phyloP scores from a whole-genome alignment of 1,284 basidiomycete species.

The Austroboletus niveus region DNA sequence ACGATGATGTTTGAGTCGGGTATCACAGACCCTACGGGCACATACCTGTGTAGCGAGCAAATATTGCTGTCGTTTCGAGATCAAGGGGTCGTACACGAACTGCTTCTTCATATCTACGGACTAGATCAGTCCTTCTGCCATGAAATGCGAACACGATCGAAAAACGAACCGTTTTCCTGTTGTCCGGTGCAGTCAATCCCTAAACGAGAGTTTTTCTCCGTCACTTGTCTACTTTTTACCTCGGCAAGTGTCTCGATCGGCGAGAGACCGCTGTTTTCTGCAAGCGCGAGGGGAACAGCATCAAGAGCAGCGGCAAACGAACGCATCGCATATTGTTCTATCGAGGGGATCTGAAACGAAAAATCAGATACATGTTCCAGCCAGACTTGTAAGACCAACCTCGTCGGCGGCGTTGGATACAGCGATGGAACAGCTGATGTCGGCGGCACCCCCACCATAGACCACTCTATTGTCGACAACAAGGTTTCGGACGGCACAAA shows the following conservation, averaged over 20 bases:
- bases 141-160: neutral
- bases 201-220: slow-evolving; percentile 79
- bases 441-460: slow-evolving; percentile 96
- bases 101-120: slow-evolving; percentile 92
- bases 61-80: slow-evolving; percentile 97
- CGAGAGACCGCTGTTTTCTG: slow-evolving; percentile 95
- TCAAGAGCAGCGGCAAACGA: slow-evolving; percentile 95
- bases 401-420: slow-evolving; percentile 94
- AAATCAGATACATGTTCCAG: neutral
- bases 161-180: slow-evolving; percentile 80
- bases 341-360: slow-evolving; percentile 74
- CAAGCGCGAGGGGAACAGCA: slow-evolving; percentile 89
- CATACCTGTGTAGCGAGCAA: slow-evolving; percentile 93
- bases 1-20: neutral
- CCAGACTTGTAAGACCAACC: slow-evolving; percentile 40
- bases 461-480: slow-evolving; percentile 96
- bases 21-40: neutral
- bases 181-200: slow-evolving; percentile 93
- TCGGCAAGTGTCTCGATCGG: slow-evolving; percentile 96
- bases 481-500: slow-evolving; percentile 96
- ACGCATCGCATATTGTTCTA: slow-evolving; percentile 99
- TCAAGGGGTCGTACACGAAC: slow-evolving; percentile 95
- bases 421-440: slow-evolving; percentile 93
- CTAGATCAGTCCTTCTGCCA: neutral
- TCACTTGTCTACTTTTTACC: slow-evolving; percentile 92